A percentile compares a stretch with the other conserved stretches of the same genome.
phyloP scores from a whole-genome alignment of 441 rosid genomes.

The Sinapis alba region DNA sequence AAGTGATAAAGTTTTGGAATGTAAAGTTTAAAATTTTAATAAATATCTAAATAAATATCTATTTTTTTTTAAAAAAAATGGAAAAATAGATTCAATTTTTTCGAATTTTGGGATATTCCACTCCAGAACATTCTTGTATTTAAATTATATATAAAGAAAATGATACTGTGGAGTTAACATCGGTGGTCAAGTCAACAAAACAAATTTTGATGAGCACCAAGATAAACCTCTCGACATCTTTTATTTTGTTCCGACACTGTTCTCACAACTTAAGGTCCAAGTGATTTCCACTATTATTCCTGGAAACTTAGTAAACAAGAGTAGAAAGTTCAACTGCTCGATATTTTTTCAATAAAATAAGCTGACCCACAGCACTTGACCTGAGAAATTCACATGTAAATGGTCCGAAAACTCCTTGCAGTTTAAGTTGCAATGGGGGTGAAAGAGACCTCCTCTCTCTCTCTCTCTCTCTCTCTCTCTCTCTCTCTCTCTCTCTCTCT shows the following conservation, averaged over 20 bases:
- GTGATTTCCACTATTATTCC: constrained; percentile 5
- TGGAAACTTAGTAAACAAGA: constrained; percentile 21
- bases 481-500: background rate
- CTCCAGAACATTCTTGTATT: background rate
- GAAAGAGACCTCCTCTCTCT: background rate
- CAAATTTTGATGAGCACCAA: background rate
- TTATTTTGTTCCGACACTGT: background rate
- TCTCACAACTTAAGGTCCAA: background rate
- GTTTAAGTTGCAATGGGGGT: constrained; percentile 4
- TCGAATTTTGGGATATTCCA: too few species aligned
- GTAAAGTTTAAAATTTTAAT: too few species aligned
- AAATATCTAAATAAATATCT: too few species aligned
- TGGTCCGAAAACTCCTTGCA: constrained; percentile 31
- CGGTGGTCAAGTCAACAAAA: background rate
- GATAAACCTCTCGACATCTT: background rate
- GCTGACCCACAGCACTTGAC: constrained; percentile 27
- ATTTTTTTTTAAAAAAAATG: too few species aligned
- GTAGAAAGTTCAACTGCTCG: constrained; percentile 5
- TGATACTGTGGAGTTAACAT: background rate
- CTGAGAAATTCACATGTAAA: constrained; percentile 6
- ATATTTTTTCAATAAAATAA: constrained; percentile 19
- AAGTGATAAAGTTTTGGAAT: too few species aligned
- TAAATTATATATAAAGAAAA: background rate
- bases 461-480: background rate
- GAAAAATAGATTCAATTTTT: too few species aligned